Evolutionary conservation across 2,329 filamentous ascomycete genomes (phyloP), one percentile per base, ranked within the genome.

Genomic region (Cercospora sesami): DNA sequence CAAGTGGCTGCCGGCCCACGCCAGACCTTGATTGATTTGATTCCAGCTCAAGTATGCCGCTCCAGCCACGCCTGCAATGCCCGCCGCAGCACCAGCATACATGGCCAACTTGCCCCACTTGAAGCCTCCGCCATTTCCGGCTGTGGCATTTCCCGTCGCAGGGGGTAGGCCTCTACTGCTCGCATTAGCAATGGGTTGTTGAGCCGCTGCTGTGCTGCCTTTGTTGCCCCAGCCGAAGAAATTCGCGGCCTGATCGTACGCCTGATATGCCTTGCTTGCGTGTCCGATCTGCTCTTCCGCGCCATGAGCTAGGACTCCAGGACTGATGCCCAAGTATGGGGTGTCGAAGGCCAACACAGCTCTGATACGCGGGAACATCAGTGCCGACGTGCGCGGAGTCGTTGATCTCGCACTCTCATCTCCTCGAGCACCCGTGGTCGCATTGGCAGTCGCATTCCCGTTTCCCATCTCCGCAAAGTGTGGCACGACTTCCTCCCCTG

Each of bases 331-430:
- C 1, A 95, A 86, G 78, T 91, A 99, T 0, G 95, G 95, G 0
- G 95, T 99, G 80, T 73, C 72, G 48, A 73, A 73, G 2, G 72
- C 69, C 7, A 73, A 64, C 28, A 98, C 87, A 72, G 91, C 94
- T 80, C 94, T 91, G 72, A 98, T 89, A 79, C 93, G 94, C 1
- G 94, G 94, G 78, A 98, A 98, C 90, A 97, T 94, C 78, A 96
- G 67, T n/a, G 33, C 65, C 1, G 66, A 63, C 2, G 61, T 33
- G 45, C 69, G 65, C 6, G 74, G 69, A 10, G 72, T 66, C 18
- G 75, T 66, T 31, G 74, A 18, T 68, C 39, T 36, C 68, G 66
- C 16, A 58, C 62, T 57, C 30, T 33, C 57, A 30, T 60, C 55
- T 26, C 28, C 51, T 9, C 30, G 31, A 45, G 58, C 26, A 63